Conservation (phyloP, 179 eudicot species). For the Nepenthes alata region DNA sequence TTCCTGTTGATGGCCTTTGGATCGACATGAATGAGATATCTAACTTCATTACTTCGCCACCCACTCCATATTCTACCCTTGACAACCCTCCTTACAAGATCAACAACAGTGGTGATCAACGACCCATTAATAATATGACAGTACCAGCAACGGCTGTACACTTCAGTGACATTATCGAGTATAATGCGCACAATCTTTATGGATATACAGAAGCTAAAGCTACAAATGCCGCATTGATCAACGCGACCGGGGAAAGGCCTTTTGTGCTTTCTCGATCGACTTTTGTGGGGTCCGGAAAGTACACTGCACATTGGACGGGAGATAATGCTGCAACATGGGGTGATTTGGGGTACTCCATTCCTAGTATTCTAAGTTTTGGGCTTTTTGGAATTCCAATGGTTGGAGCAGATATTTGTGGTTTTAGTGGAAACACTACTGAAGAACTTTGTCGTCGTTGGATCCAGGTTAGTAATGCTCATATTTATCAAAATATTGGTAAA, state of each 20-base stretch:
- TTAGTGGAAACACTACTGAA: constrained; percentile 46
- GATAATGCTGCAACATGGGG: constrained; percentile 73
- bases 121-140: constrained; percentile 36
- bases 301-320: constrained; percentile 92
- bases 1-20: constrained; percentile 51
- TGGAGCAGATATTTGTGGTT: constrained; percentile 89
- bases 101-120: constrained; percentile 37
- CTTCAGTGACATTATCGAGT: constrained; percentile 39
- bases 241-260: constrained; percentile 43
- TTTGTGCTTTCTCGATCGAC: constrained; percentile 63
- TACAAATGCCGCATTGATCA: constrained; percentile 43
- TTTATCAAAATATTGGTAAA: too few species aligned
- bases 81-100: constrained; percentile 74
- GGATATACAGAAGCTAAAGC: constrained; percentile 61
- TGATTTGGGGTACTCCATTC: constrained; percentile 55
- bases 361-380: constrained; percentile 52
- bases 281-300: constrained; percentile 72
- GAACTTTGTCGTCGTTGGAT: constrained; percentile 84
- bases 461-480: constrained; percentile 30
- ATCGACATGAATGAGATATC: constrained; percentile 64
- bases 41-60: constrained; percentile 30
- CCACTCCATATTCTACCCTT: constrained; percentile 35
- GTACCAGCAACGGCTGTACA: constrained; percentile 57
- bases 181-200: constrained; percentile 57
- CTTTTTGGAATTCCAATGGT: constrained; percentile 80